These are phyloP conservation scores for Talaromyces funiculosus DNA, from an alignment of 2,329 filamentous ascomycete genomes.

Conservation along the genomic window DNA sequence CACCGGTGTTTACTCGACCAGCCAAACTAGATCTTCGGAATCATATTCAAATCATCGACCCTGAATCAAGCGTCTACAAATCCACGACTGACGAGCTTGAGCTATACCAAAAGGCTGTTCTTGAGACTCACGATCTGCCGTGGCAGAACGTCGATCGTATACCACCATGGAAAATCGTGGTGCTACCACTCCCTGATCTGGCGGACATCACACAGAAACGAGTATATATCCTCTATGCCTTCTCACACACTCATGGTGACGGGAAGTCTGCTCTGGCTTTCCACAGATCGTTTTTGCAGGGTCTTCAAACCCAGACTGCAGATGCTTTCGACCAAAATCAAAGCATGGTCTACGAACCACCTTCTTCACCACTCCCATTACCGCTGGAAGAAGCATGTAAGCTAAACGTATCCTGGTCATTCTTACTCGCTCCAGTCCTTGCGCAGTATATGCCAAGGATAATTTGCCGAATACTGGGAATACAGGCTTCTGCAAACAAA, in stretches of 20 bases:
- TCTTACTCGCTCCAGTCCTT: constrained; percentile 38
- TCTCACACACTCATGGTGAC: constrained; percentile 43
- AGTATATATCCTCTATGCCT: constrained; percentile 37
- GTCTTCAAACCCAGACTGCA: constrained; percentile 14
- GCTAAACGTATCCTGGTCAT: constrained; percentile 42
- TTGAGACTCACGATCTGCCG: constrained; percentile 33
- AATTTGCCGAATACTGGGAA: constrained; percentile 27
- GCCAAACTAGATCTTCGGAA: constrained; percentile 32
- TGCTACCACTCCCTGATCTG: constrained; percentile 24
- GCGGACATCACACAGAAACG: constrained; percentile 13
- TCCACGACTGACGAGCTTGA: neutral
- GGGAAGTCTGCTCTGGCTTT: constrained; percentile 41
- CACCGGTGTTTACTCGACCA: constrained; percentile 29
- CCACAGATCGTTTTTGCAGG: constrained; percentile 36
- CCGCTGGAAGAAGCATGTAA: constrained; percentile 36
- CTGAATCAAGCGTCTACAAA: neutral
- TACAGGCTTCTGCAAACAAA: constrained; percentile 27
- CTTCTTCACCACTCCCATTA: constrained; percentile 22
- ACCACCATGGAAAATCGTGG: constrained; percentile 43
- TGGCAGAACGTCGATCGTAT: constrained; percentile 20
- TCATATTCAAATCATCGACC: constrained; percentile 31
- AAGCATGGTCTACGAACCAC: neutral
- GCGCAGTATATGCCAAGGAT: constrained; percentile 33
- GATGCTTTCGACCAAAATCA: neutral
- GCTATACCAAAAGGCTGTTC: constrained; percentile 13